Evolutionary conservation across 371 early-diverging fungal species (phyloP), one percentile per base, ranked within the genome.

Genomic region (Haplosporangium sp.): DNA sequence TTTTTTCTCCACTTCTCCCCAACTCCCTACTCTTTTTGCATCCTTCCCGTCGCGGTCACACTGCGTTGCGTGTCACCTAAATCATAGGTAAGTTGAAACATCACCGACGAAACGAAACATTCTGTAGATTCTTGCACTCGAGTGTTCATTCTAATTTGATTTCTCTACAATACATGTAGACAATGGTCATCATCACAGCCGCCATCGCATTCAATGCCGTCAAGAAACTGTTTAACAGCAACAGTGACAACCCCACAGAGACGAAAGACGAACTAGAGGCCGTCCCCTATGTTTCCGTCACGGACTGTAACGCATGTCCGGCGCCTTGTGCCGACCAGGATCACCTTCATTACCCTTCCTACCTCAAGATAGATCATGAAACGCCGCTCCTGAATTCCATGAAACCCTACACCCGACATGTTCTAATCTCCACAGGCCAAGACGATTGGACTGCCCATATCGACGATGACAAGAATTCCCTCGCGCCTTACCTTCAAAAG

Each of bases 321-420:
- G 74, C 73, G 7, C 84, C 84, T 4, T 88, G 88, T 59, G 41
- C 63, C 2, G 79, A 77, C 10, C 83, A 86, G 46, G 84, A 86
- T 42, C 95, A 94, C 67, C 73, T 81, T 13, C 83, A 80, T 42
- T 88, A 88, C 55, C 93, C 95, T 11, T 82, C 83, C 11, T 89
- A 90, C 63, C 74, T 94, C 45, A 86, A 87, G 14, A 87, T 95
- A 38, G 93, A 93, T 59, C 63, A 56, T 1, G 82, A 81, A 0
- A 40, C 81, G 0, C 85, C 87, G 0, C 70, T 93, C 20, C 60
- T 88, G 37, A 85, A 88, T n/a, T 84, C 92, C 18, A 87, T 90
- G 77, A 90, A 89, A 52, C 91, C 94, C 10, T 93, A 93, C 74
- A 82, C 83, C 16, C 89, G 90, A 11, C 93, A 93, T 72, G 81